Evolutionary conservation across 352 stramenopile species (phyloP).

Genomic region (Pythium sukuiense): DNA sequence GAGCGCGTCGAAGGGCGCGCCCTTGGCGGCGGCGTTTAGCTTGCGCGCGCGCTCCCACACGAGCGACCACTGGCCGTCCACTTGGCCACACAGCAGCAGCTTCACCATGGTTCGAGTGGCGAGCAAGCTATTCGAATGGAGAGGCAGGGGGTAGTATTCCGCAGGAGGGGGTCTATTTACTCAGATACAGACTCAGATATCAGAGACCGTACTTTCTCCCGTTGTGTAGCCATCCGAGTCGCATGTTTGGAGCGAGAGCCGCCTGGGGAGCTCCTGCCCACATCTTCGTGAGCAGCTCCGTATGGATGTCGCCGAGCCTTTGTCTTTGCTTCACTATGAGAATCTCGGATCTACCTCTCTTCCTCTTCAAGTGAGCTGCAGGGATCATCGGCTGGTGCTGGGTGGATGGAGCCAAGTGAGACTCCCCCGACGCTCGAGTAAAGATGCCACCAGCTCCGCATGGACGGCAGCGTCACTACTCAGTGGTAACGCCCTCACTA

Average conservation of each 20-base stretch:
- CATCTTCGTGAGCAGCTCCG: slow-evolving; percentile 5
- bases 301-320: neutral
- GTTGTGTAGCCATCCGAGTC: neutral
- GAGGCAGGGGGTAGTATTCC: neutral
- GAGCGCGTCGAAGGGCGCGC: slow-evolving; percentile 57
- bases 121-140: no score
- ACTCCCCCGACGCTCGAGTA: neutral
- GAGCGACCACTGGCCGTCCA: slow-evolving; percentile 57
- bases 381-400: neutral
- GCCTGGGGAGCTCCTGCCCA: slow-evolving; percentile 1
- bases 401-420: neutral
- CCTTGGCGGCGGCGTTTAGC: slow-evolving; percentile 58
- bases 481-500: neutral
- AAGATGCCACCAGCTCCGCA: neutral
- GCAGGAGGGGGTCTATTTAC: neutral
- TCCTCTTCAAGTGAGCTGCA: neutral
- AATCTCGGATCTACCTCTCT: neutral
- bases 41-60: slow-evolving; percentile 73
- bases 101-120: slow-evolving; percentile 50
- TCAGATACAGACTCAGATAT: neutral
- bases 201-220: neutral
- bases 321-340: neutral
- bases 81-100: slow-evolving; percentile 70
- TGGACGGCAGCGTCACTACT: neutral
- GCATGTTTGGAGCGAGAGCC: neutral